Base-by-base conservation (phyloP, 108 stramenopile genomes). In the Nannochloropsis gaditana region DNA sequence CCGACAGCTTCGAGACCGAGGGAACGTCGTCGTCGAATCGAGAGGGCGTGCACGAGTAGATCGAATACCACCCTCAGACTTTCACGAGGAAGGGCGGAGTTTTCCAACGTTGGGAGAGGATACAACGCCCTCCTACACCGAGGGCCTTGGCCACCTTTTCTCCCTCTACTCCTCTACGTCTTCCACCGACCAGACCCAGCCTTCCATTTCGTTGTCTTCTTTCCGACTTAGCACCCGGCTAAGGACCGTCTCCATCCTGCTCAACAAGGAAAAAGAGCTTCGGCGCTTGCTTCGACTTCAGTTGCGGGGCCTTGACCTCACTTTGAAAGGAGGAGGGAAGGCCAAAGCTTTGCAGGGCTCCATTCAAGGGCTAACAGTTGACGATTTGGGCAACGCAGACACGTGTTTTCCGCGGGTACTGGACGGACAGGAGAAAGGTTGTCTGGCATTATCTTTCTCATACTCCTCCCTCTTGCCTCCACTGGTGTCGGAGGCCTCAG, bases 231-330 rank as follows among this genome's bases (percentile, higher is more conserved):
- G 19, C 59, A 73, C 59, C 19, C 59, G n/a, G 19, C 10, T 42
- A 6, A 15, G 19, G 21, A 21, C 21, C 21, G 45, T 21, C n/a
- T 83, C 83, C 83, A n/a, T 88, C 45, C 19, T 47, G 45, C 47
- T 84, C 43, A 88, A 88, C 21, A 88, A 88, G 84, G 84, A 88
- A 80, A 81, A 41, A 41, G 87, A 88, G 44, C 84, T 80, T 9
- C 84, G 84, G 43, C 84, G 59, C 50, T 84, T 88, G 3, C 31
- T 88, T 44, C 59, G n/a, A 21, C 43, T 82, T 21, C 43, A 43
- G 42, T 80, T 81, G 81, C 79, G 80, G 42, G 10, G 81, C 11
- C 45, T 84, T 5, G 84, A 45, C 17, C 45, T 88, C 79, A 73
- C 43, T 21, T 81, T 88, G 45, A 81, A 88, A 50, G 81, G 43